Base-by-base conservation (phyloP, 192 early-diverging fungal genomes). In the Backusella luteola region DNA sequence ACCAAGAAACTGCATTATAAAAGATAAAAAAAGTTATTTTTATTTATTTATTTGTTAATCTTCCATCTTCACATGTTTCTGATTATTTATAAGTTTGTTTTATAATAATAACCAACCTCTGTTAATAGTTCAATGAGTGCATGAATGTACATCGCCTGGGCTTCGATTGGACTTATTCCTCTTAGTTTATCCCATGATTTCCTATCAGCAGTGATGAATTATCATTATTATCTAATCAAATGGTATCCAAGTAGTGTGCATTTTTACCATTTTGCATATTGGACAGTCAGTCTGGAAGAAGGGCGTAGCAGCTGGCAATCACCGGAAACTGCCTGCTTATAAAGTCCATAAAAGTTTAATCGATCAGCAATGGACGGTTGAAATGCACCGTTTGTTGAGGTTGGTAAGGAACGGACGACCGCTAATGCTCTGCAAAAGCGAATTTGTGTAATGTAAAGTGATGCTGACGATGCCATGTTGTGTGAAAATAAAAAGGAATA, bases 281-380 rank as follows among this genome's bases (percentile, higher is more conserved):
- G 56, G 1, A 77, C 56, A 0, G 66, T 14, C 21, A 71, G 36
- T 23, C 63, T 63, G 19, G 76, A 70, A 38, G 76, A 71, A 9
- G 80, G 80, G 36, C 63, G 52, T 41, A 73, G 42, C 15, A 46
- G n/a, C 46, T 53, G 49, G 42, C 73, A 75, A 21, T 77, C 76
- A 0, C 80, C 80, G 4, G 41, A 44, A 5, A 76, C 66, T 8
- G 76, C 72, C 53, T 81, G 80, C 53, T 77, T 81, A 49, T 81
- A 81, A 59, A 81, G 72, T 29, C 80, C 76, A 32, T 81, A 81
- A 12, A 81, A 59, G 4, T 81, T 81, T 34, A 81, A 68, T 74
- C 68, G 74, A 39, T 81, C 80, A 1, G 67, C 32, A 44, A 71
- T 34, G 15, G 70, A 69, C 14, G 73, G 78, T 66, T 79, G 73